Evolutionary conservation across 352 stramenopile species (phyloP), one percentile per base, ranked within the genome.

Genomic region (Poterioochromonas sp.): DNA sequence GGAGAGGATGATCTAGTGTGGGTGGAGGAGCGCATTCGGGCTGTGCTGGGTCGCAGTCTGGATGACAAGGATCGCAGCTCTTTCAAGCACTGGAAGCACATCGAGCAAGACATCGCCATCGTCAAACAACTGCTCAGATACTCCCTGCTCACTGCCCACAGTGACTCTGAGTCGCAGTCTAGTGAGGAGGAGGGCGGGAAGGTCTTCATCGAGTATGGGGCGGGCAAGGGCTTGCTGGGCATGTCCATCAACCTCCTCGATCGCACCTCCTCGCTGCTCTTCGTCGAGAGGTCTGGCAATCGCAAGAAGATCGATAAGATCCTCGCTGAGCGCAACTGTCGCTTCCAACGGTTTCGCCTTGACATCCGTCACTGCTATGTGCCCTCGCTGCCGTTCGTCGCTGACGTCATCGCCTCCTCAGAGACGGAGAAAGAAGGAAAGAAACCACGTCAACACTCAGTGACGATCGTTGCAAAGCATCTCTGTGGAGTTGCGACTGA

Each of bases 321-420:
- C 11, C 40, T 74, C 8, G 1, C 1, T n/a, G 65, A 74, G 22
- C 3, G 40, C 1, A 35, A 74, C 18, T 26, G 8, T 35, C 1
- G 1, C 5, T 15, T 74, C 29, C 2, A 58, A n/a, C 37, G 65
- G 26, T 29, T 58, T 18, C 37, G 40, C 1, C 49, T 74, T 34
- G 65, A 74, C 40, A 74, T 74, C 29, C 37, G 65, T 34, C 39
- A 74, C 40, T 74, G 65, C 29, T 58, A 37, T 51, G 2, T 74
- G 18, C n/a, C 65, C 40, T 26, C 1, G 20, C n/a, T 74, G 1
- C 65, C 65, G 47, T 26, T 58, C 15, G 47, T 58, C 15, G 26
- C 15, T 26, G 47, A 15, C 47, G 47, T 26, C 47, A 26, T 58
- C 47, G 47, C 2, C 3, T 74, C 2, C 39, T 40, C 65, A 41